A percentile compares a stretch with the other conserved stretches of the same genome.
Conservation (phyloP, 441 rosid genomes). For the Jatropha multifida region DNA sequence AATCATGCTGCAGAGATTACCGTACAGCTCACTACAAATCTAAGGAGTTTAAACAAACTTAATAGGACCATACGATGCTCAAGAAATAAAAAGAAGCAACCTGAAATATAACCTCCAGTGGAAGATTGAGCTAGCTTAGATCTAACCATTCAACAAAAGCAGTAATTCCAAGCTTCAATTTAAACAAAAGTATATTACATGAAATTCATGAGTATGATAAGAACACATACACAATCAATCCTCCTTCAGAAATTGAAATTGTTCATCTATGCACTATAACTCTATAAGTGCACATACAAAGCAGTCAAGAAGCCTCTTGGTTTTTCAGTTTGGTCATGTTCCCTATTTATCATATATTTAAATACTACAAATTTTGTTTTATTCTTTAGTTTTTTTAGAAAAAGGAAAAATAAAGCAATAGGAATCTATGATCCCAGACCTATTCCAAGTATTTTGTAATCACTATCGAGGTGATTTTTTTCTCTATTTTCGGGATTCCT, state of each 20-base stretch:
- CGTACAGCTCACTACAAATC: background rate
- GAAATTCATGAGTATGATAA: background rate
- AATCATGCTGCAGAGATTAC: background rate
- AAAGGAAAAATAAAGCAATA: background rate
- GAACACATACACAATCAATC: background rate
- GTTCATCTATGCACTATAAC: background rate
- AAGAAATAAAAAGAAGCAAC: constrained; percentile 5
- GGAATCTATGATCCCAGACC: background rate
- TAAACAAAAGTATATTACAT: background rate
- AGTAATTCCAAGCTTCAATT: background rate
- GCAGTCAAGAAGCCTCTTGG: background rate
- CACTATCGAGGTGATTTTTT: background rate
- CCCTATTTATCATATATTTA: background rate
- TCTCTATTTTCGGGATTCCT: background rate
- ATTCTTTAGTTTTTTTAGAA: background rate
- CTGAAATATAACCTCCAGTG: background rate
- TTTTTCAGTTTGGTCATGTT: background rate
- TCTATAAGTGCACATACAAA: background rate
- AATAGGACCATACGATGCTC: background rate
- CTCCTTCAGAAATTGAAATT: background rate
- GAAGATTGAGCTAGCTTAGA: constrained; percentile 10
- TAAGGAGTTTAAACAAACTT: background rate
- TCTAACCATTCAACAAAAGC: constrained; percentile 6
- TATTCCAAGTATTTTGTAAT: background rate
- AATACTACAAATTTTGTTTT: background rate